Percentiles rank a stretch among this genome's conserved stretches.
Evolutionary conservation across 768 basidiomycete species (phyloP).

Genomic region (Leccinum pellstonianum): DNA sequence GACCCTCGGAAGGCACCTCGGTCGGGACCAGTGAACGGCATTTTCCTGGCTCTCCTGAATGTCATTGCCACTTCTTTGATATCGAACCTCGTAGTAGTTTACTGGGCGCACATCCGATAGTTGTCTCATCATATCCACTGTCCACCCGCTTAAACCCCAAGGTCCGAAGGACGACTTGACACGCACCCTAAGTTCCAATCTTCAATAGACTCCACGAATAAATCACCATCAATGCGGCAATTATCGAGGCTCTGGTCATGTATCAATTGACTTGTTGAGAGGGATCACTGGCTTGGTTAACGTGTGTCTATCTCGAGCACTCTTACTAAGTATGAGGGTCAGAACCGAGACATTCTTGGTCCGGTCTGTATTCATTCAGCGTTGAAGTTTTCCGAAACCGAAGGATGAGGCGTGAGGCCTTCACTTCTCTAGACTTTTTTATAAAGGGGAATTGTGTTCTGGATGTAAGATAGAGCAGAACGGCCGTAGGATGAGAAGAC

Average conservation of each 20-base stretch:
- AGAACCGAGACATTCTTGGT: conserved; percentile 51
- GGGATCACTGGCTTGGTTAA: not conserved
- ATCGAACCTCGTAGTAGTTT: not conserved
- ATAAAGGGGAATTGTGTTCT: not conserved
- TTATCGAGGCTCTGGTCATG: not conserved
- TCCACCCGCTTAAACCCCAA: not conserved
- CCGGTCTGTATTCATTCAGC: conserved; percentile 32
- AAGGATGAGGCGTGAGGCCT: not conserved
- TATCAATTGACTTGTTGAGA: not conserved
- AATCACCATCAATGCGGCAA: not conserved
- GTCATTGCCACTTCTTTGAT: not conserved
- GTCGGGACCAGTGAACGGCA: not conserved
- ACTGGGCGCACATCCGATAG: not conserved
- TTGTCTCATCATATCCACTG: not conserved
- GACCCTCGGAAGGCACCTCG: not conserved
- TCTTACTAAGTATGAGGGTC: conserved; percentile 47
- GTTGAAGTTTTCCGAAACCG: not conserved
- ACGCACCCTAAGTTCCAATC: not conserved
- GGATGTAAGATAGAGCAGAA: not conserved
- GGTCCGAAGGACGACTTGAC: not conserved
- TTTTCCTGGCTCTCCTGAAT: not conserved
- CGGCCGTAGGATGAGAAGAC: not conserved
- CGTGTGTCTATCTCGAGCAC: conserved; percentile 45
- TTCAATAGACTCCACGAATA: not conserved
- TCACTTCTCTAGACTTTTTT: too few species aligned